Conservation (phyloP, 2,329 filamentous ascomycete species). For the Colletotrichum sp. region DNA sequence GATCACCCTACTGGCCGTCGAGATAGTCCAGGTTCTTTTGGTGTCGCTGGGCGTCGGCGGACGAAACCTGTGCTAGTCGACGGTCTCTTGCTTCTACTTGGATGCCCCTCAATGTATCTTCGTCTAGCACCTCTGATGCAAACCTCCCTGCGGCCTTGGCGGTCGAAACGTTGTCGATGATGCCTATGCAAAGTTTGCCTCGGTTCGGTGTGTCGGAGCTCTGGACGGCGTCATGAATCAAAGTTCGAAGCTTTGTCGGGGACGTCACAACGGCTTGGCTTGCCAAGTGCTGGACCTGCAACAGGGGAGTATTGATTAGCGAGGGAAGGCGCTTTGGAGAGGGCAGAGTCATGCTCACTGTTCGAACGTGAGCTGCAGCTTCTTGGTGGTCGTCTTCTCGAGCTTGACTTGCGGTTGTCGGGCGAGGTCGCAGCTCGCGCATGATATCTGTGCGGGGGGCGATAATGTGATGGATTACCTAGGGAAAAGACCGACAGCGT, state of each 20-base stretch:
- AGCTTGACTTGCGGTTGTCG: neutral
- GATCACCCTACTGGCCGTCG: neutral
- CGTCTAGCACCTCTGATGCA: neutral
- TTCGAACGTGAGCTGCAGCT: fast-evolving
- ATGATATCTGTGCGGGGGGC: neutral
- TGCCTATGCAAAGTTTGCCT: neutral
- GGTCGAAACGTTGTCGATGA: fast-evolving
- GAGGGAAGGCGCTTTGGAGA: neutral
- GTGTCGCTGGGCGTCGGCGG: neutral
- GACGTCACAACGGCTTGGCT: neutral
- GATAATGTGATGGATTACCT: fast-evolving
- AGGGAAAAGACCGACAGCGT: neutral
- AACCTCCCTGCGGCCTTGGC: neutral
- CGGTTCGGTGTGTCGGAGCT: neutral
- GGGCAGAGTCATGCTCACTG: neutral
- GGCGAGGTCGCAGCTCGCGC: neutral
- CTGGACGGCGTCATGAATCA: fast-evolving
- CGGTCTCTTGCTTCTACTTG: neutral
- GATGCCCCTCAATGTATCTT: neutral
- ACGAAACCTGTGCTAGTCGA: neutral
- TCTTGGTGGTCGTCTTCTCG: neutral
- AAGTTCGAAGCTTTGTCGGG: neutral
- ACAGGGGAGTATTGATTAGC: fast-evolving
- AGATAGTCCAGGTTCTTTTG: fast-evolving
- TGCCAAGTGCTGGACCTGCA: neutral